Conservation (phyloP, 345 rosid genomes). For the Acer yangbiense region DNA sequence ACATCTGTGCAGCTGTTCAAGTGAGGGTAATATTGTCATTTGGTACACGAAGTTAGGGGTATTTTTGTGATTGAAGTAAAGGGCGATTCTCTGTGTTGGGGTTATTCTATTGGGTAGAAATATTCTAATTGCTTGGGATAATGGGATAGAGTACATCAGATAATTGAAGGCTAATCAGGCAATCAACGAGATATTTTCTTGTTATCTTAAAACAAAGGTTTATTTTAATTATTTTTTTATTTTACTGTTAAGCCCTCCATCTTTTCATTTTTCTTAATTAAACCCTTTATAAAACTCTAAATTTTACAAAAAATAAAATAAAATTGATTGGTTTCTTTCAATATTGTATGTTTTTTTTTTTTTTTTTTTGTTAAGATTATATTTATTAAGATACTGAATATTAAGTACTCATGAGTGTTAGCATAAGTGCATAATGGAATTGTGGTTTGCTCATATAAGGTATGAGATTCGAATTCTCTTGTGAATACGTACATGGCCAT, state of each 20-base stretch:
- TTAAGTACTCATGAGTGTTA: no score
- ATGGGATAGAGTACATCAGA: not conserved
- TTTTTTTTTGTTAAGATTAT: no score
- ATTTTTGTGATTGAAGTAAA: not conserved
- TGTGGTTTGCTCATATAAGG: no score
- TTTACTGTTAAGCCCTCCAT: not conserved
- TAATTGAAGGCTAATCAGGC: not conserved
- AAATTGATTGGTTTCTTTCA: not conserved
- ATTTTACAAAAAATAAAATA: not conserved
- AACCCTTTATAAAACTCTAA: not conserved
- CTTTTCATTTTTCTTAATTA: not conserved
- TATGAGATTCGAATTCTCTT: no score
- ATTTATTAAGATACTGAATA: no score
- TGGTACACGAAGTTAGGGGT: not conserved
- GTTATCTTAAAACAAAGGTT: not conserved
- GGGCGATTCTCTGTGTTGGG: not conserved
- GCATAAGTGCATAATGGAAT: no score
- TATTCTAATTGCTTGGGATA: not conserved
- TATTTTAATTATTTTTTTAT: not conserved
- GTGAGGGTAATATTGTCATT: slow-evolving; percentile 9
- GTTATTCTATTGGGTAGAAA: not conserved
- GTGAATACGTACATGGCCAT: no score
- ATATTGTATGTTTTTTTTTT: no score
- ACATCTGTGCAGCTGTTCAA: not conserved
- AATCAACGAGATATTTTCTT: not conserved